Evolutionary conservation across 2,329 filamentous ascomycete species (phyloP).

Genomic region (Xylaria sp.): DNA sequence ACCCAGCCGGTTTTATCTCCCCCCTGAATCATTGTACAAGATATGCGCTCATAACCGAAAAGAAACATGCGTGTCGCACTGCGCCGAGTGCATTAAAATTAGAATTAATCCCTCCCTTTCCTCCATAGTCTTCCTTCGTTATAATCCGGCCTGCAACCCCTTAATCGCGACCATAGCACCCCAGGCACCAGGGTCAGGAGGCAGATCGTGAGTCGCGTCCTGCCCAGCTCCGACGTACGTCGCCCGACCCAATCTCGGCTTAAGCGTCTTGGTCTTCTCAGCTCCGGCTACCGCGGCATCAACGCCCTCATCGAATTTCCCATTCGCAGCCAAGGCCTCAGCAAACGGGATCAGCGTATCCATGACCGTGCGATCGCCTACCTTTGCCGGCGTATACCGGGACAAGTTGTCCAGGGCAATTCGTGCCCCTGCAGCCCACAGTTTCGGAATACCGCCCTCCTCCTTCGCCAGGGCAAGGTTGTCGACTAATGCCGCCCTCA

Average conservation of each 20-base stretch:
- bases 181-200: constrained; percentile 77
- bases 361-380: constrained; percentile 67
- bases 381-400: constrained; percentile 64
- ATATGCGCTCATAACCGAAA: background rate
- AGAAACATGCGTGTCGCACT: background rate
- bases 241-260: constrained; percentile 71
- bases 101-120: background rate
- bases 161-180: constrained; percentile 69
- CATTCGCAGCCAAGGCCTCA: constrained; percentile 53
- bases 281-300: constrained; percentile 68
- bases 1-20: background rate
- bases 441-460: constrained; percentile 48
- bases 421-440: constrained; percentile 58
- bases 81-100: constrained; percentile 14
- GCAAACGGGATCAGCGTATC: constrained; percentile 66
- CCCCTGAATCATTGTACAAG: background rate
- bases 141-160: constrained; percentile 50
- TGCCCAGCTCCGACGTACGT: constrained; percentile 72
- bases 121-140: background rate
- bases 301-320: constrained; percentile 66
- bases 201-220: constrained; percentile 60
- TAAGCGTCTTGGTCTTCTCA: constrained; percentile 71
- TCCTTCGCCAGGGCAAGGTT: constrained; percentile 48
- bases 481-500: constrained; percentile 50
- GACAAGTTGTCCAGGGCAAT: constrained; percentile 59